phyloP scores from a whole-genome alignment of 257 asterid genomes.

The Petunia axillaris region DNA sequence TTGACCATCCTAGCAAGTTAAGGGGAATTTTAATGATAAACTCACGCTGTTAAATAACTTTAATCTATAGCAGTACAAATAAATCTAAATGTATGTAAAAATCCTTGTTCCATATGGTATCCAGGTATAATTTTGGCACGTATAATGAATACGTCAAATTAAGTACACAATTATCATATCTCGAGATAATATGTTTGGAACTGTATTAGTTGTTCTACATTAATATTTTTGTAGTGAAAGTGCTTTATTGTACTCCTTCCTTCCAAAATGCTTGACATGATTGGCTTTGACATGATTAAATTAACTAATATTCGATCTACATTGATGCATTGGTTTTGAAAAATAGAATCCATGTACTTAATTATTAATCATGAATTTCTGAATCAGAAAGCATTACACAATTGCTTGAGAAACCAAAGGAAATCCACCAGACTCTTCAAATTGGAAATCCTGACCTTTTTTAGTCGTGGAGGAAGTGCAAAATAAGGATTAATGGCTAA shows the following conservation, averaged over 20 bases:
- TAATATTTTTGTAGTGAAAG: neutral
- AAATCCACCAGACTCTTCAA: neutral
- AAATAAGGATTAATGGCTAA: neutral
- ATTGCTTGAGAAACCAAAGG: neutral
- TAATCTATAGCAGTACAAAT: too few relatives aligned
- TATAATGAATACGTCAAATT: too few relatives aligned
- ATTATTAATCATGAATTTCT: neutral
- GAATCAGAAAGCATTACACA: neutral
- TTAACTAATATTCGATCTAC: neutral
- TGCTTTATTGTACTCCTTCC: neutral
- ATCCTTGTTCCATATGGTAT: too few relatives aligned
- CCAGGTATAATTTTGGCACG: too few relatives aligned
- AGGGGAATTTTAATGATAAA: too few relatives aligned
- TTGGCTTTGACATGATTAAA: neutral
- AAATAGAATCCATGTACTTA: neutral
- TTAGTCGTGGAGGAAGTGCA: neutral
- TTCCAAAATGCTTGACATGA: neutral
- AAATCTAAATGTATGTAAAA: too few relatives aligned
- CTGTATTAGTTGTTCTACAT: neutral
- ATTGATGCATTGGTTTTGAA: too few relatives aligned
- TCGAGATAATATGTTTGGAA: neutral
- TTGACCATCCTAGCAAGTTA: too few relatives aligned
- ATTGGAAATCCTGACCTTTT: neutral
- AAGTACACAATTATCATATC: too few relatives aligned
- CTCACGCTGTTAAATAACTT: too few relatives aligned